Base-by-base conservation (phyloP, 2,329 filamentous ascomycete genomes). In the Fusarium sp. region DNA sequence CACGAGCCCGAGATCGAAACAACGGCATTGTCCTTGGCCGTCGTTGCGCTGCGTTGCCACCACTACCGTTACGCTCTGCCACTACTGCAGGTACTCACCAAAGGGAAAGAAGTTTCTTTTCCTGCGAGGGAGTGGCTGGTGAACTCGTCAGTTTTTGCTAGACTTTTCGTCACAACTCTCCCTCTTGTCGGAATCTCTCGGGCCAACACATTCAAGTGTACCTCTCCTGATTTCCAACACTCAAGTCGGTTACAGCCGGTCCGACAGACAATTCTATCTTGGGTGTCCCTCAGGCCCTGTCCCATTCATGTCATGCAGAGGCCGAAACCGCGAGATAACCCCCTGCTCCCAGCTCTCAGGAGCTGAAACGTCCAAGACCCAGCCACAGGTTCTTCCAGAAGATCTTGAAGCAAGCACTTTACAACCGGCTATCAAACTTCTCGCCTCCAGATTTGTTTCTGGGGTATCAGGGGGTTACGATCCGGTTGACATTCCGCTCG, bases 301-400 rank as follows among this genome's bases (percentile, higher is more conserved):
- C 29, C 20, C 33, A 59, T 50, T 70, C 65, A 74, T 72, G 66
- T 68, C 71, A 62, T 65, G 65, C 72, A 68, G 60, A 64, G 62
- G 41, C 65, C 59, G 74, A 77, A 76, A 74, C 75, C 67, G 64
- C 69, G 64, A 63, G 68, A 67, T 69, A 70, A 50, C 59, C 64
- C 66, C 65, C 67, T 72, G 50, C 70, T 58, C 70, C 69, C 59
- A 64, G 64, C 66, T 69, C 74, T 71, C 62, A 67, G 64, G 69
- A 76, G 75, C 65, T 77, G 79, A 81, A 80, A 78, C 75, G 45
- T 27, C 57, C 60, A 29, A 68, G 45, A 41, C 58, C 69, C 61
- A 73, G 72, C 70, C 59, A 70, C 69, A 69, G 68, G 65, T 68
- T 74, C 59, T 78, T 78, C 76, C 78, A 77, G 76, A 81, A 79